Conservation (phyloP, 345 rosid genomes). For the Eucalyptus paniculata region DNA sequence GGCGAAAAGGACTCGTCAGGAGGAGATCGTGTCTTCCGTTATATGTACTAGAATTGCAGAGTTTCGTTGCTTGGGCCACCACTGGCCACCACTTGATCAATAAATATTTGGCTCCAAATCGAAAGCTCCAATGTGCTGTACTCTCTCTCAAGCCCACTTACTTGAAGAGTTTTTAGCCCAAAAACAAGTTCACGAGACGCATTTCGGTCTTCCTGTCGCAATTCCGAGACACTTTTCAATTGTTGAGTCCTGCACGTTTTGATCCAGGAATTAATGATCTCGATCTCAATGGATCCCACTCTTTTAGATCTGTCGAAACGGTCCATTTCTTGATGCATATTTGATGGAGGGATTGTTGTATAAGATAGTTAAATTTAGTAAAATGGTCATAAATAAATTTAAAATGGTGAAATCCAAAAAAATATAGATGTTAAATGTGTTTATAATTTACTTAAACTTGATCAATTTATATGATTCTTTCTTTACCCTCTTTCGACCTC, state of each 20-base stretch:
- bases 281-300: neutral
- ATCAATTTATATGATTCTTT: too few relatives aligned
- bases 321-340: neutral
- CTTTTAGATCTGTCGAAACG: neutral
- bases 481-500: neutral
- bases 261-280: neutral
- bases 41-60: neutral
- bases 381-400: too few relatives aligned
- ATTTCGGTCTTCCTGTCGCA: neutral
- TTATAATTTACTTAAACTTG: too few relatives aligned
- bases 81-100: neutral
- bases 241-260: neutral
- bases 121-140: neutral
- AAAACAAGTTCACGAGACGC: neutral
- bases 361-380: neutral
- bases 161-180: neutral
- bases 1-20: neutral
- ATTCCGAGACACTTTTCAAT: neutral
- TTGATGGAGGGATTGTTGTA: too few relatives aligned
- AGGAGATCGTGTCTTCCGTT: neutral
- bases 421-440: rapidly evolving
- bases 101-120: neutral
- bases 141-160: neutral
- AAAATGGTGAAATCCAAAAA: too few relatives aligned
- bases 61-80: neutral